Evolutionary conservation across 2,329 filamentous ascomycete genomes (phyloP).

Genomic region (Aureobasidium sp.): DNA sequence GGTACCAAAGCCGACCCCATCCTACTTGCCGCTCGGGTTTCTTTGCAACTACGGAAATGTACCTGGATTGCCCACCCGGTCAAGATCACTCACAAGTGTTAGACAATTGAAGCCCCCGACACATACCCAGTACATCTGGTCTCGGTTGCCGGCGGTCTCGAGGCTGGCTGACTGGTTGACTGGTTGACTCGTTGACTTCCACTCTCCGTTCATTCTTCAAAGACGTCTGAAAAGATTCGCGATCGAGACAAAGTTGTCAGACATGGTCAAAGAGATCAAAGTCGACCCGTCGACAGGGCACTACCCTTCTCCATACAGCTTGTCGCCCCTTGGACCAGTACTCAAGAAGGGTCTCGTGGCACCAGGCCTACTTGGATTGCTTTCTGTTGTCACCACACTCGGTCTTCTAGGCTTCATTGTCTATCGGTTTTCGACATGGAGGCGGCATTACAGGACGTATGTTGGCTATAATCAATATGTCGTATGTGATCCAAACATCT

Average conservation of each 20-base stretch:
- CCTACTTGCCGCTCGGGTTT: background rate
- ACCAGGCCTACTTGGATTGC: slow-evolving; percentile 21
- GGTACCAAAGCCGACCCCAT: background rate
- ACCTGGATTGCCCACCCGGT: background rate
- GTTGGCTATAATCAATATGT: slow-evolving; percentile 54
- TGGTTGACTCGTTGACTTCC: background rate
- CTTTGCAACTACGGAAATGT: background rate
- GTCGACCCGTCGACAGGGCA: slow-evolving; percentile 2
- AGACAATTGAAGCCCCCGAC: background rate
- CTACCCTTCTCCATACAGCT: slow-evolving; percentile 24
- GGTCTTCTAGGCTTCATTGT: slow-evolving; percentile 24
- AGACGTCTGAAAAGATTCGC: background rate
- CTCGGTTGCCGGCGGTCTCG: background rate
- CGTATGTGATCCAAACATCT: slow-evolving; percentile 26
- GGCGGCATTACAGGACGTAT: slow-evolving; percentile 24
- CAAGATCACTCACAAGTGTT: background rate
- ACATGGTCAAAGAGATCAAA: background rate
- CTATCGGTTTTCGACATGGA: slow-evolving; percentile 24
- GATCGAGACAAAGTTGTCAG: background rate
- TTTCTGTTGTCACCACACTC: slow-evolving; percentile 24
- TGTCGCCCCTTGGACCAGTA: slow-evolving; percentile 16
- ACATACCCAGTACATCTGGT: background rate
- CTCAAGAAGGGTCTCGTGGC: slow-evolving; percentile 23
- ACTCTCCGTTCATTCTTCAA: background rate
- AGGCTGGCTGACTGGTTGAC: background rate